phyloP scores from a whole-genome alignment of 1,139 yeast species.

The Wickerhamiella infanticola region DNA sequence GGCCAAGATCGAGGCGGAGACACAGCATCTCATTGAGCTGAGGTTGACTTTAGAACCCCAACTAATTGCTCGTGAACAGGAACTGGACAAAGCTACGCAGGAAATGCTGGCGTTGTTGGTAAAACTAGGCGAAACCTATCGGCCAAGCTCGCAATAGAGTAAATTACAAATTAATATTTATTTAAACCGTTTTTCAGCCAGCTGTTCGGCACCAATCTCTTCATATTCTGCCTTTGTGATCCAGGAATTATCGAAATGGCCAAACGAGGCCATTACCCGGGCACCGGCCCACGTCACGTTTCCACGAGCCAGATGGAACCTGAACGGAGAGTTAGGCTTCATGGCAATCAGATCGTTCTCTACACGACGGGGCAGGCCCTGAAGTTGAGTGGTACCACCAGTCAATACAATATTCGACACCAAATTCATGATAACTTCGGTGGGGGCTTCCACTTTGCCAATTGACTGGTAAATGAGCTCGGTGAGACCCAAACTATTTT shows the following conservation, averaged over 20 bases:
- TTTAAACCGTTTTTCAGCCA: slow-evolving; percentile 27
- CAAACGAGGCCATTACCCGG: slow-evolving; percentile 75
- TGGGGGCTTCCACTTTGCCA: slow-evolving; percentile 22
- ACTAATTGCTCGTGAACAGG: neutral
- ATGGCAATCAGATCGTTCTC: slow-evolving; percentile 52
- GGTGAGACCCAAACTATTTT: slow-evolving; percentile 36
- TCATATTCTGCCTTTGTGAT: slow-evolving; percentile 81
- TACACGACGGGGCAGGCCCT: slow-evolving; percentile 70
- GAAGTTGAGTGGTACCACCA: slow-evolving; percentile 73
- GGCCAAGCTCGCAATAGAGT: neutral
- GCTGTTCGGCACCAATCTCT: slow-evolving; percentile 72
- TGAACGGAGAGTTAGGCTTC: slow-evolving; percentile 45
- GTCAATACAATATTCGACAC: slow-evolving; percentile 82
- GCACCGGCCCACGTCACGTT: slow-evolving; percentile 94
- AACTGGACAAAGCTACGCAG: neutral
- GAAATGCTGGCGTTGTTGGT: neutral
- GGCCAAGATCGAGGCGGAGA: neutral
- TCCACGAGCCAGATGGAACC: slow-evolving; percentile 65
- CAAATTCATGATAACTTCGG: slow-evolving; percentile 69
- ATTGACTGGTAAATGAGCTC: slow-evolving; percentile 58
- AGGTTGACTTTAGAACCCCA: neutral
- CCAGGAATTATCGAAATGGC: slow-evolving; percentile 95
- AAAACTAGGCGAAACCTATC: neutral
- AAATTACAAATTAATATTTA: slow-evolving; percentile 8
- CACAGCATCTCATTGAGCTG: neutral